These are phyloP conservation scores for Bipolaris cookei DNA, from an alignment of 2,329 filamentous ascomycete genomes.

Conservation along the genomic window DNA sequence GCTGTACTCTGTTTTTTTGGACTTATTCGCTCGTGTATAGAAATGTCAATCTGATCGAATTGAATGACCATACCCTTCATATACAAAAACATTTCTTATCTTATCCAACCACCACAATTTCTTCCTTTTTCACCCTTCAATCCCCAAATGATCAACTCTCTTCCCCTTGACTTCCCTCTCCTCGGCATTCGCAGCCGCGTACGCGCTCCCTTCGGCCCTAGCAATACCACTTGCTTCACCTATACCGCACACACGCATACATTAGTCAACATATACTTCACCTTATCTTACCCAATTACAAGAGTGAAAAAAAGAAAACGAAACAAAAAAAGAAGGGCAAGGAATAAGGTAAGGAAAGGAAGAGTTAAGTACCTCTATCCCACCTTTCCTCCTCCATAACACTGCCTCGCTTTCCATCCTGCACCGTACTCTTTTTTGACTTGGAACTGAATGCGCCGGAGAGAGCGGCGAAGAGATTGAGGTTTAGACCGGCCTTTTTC, in stretches of 20 bases:
- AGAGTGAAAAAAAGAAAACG: no score
- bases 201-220: slow-evolving; percentile 29
- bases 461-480: slow-evolving; percentile 47
- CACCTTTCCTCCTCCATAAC: slow-evolving; percentile 31
- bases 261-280: no score
- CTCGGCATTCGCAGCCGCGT: slow-evolving; percentile 27
- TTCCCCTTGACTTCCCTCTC: slow-evolving; percentile 23
- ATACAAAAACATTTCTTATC: no score
- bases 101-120: no score
- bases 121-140: slow-evolving; percentile 29
- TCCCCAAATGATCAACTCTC: slow-evolving; percentile 46
- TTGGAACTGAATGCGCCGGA: slow-evolving; percentile 41
- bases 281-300: no score
- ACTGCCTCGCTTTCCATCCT: slow-evolving; percentile 34
- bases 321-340: background rate
- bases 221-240: slow-evolving; percentile 31
- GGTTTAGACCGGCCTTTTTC: slow-evolving; percentile 37
- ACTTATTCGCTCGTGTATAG: no score
- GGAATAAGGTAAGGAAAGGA: no score
- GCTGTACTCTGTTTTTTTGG: background rate
- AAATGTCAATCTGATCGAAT: no score
- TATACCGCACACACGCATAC: slow-evolving; percentile 1
- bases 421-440: slow-evolving; percentile 41
- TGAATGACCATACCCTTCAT: no score
- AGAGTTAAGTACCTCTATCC: slow-evolving; percentile 29